Base-by-base conservation (phyloP, 768 basidiomycete species). In the Stropharia rugosoannulata region DNA sequence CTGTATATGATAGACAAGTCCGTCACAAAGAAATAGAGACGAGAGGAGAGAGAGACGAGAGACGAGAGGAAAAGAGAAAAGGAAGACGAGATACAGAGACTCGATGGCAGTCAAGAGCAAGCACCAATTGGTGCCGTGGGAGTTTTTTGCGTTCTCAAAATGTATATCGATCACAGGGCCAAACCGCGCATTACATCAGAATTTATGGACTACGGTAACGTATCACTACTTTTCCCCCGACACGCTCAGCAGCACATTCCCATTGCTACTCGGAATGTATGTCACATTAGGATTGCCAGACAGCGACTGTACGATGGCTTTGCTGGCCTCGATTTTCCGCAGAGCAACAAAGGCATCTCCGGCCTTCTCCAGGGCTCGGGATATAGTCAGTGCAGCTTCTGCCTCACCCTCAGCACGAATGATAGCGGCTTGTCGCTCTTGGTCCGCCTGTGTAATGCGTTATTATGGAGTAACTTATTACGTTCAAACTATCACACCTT, bases 391-490 rank as follows among this genome's bases (percentile, higher is more conserved):
- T 1, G 97, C 97, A 4, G 97, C 97, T 74, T 98, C 95, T 1
- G 96, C 97, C 77, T 99, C 96, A 51, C 97, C 97, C 71, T 99
- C 96, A 1, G 97, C 97, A 44, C 97, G 86, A 54, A 99, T 98
- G 56, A 99, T 95, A 1, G 95, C 90, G 0, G 97, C 97, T 78
- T 98, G 95, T 58, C 95, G 86, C 71, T 99, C 97, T 88, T 99
- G 97, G 69, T 98, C 97, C 27, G 97, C 95, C 94, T 96, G 60
- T 27, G 36, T 61, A 18, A 56, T 54, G 52, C 59, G 57, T 38
- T 51, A 63, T 51, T 55, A 44, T 18, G 47, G 43, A 32, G 7
- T 15, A 22, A 38, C 10, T 25, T 48, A 27, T 51, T 2, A 39
- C 47, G 29, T 32, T 7, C 4, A 49, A 11, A 48, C 22, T 46